Conservation (phyloP, 2,329 filamentous ascomycete species). For the Escovopsis sp. region DNA sequence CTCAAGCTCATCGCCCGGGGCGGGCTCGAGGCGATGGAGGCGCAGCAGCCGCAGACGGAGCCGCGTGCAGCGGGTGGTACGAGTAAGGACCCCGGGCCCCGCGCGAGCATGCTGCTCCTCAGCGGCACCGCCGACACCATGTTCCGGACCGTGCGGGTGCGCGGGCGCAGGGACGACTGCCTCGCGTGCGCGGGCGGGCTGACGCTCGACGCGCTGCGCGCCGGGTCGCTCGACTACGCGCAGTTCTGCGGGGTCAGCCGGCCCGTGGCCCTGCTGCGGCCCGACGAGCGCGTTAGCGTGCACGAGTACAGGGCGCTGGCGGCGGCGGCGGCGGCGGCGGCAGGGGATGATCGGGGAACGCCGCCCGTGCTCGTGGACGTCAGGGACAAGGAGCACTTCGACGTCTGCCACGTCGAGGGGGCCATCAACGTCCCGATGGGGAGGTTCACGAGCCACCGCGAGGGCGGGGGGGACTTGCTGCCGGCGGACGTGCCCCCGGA, state of each 20-base stretch:
- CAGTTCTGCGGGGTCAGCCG: conserved; percentile 61
- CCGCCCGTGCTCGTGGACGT: conserved; percentile 62
- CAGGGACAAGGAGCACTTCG: conserved; percentile 70
- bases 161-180: conserved; percentile 54
- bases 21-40: conserved; percentile 13
- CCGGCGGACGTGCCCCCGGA: conserved; percentile 23
- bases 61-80: too few relatives aligned
- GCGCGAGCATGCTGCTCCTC: conserved; percentile 31
- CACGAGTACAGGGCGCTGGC: conserved; percentile 35
- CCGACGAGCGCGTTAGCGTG: conserved; percentile 54
- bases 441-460: conserved; percentile 39
- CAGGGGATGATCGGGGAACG: too few relatives aligned
- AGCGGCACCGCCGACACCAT: conserved; percentile 26
- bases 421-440: conserved; percentile 54
- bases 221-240: conserved; percentile 58
- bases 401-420: conserved; percentile 60
- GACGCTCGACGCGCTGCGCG: conserved; percentile 44
- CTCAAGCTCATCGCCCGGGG: conserved; percentile 59
- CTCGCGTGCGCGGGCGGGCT: conserved; percentile 58
- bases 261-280: conserved; percentile 40
- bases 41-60: conserved; percentile 8
- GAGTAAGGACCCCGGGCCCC: not conserved
- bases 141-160: conserved; percentile 65
- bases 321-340: conserved; percentile 2
- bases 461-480: conserved; percentile 19